A percentile compares a stretch with the other conserved stretches of the same genome.
These are phyloP conservation scores for Leishmania turanica DNA, from an alignment of 208 protist species.

Conservation along the genomic window DNA sequence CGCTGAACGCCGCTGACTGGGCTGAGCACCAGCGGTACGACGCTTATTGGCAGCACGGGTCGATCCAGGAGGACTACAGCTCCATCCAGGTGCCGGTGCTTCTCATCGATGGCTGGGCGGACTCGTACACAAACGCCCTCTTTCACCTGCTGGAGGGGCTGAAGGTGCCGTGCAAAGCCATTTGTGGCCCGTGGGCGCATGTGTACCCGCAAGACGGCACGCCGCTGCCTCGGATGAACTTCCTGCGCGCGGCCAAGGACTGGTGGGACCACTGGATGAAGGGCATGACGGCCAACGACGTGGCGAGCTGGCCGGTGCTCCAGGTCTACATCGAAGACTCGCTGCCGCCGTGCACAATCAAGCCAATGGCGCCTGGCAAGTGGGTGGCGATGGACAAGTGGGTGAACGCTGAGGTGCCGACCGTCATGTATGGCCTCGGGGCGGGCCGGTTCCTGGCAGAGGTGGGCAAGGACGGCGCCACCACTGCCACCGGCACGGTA, in stretches of 20 bases:
- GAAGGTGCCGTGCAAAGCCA: slow-evolving; percentile 51
- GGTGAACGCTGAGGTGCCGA: slow-evolving; percentile 35
- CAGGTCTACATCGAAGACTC: slow-evolving; percentile 65
- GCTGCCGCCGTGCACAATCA: slow-evolving; percentile 43
- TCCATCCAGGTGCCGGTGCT: slow-evolving; percentile 57
- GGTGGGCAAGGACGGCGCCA: not conserved
- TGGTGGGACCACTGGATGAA: slow-evolving; percentile 68
- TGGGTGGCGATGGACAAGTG: slow-evolving; percentile 49
- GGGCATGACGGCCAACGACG: slow-evolving; percentile 35
- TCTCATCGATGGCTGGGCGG: slow-evolving; percentile 60
- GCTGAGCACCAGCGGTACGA: slow-evolving; percentile 55
- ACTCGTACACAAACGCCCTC: slow-evolving; percentile 65
- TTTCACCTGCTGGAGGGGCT: slow-evolving; percentile 54
- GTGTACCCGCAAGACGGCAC: slow-evolving; percentile 65
- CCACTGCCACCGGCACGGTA: slow-evolving; percentile 7
- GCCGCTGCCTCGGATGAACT: slow-evolving; percentile 58
- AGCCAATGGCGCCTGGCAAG: slow-evolving; percentile 42
- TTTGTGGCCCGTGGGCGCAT: slow-evolving; percentile 68
- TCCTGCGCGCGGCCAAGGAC: slow-evolving; percentile 50
- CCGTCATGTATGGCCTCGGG: slow-evolving; percentile 26
- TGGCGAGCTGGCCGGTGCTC: slow-evolving; percentile 36
- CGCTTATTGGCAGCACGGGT: slow-evolving; percentile 67
- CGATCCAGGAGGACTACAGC: slow-evolving; percentile 55
- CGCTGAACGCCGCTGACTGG: slow-evolving; percentile 57
- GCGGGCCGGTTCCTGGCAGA: slow-evolving; percentile 12